Percentiles rank a stretch among this genome's conserved stretches.
Evolutionary conservation across 768 basidiomycete species (phyloP).

Genomic region (Suillus variegatus): DNA sequence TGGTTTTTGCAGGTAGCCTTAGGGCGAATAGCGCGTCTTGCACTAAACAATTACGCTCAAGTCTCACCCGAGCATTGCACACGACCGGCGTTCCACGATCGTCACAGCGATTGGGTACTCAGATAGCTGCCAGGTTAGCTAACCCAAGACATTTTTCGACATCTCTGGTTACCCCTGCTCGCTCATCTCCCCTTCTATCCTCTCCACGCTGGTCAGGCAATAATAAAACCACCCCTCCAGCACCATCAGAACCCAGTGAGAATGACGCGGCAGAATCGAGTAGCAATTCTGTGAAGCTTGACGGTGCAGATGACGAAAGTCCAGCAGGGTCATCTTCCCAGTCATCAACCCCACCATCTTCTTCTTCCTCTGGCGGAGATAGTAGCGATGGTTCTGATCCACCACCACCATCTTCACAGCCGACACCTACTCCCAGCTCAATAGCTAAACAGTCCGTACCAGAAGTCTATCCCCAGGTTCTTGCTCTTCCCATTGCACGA

Average conservation of each 20-base stretch:
- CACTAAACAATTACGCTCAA: constrained; percentile 15
- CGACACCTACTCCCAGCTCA: constrained; percentile 43
- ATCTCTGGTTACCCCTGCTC: constrained; percentile 24
- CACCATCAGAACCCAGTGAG: constrained; percentile 19
- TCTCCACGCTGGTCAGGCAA: constrained; percentile 43
- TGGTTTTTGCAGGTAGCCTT: constrained; percentile 25
- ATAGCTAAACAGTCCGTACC: constrained; percentile 89
- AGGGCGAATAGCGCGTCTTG: constrained; percentile 15
- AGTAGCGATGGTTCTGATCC: constrained; percentile 40
- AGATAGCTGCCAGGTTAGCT: constrained; percentile 12
- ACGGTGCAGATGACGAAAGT: constrained; percentile 32
- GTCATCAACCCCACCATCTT: constrained; percentile 36
- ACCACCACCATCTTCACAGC: constrained; percentile 39
- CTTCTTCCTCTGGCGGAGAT: constrained; percentile 44
- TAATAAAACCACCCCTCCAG: constrained; percentile 33
- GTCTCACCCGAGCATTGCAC: constrained; percentile 13
- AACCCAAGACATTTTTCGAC: constrained; percentile 28
- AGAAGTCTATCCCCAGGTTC: constrained; percentile 88
- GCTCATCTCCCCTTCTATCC: constrained; percentile 31
- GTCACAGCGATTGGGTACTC: constrained; percentile 6
- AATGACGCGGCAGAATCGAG: constrained; percentile 27
- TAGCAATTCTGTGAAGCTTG: constrained; percentile 19
- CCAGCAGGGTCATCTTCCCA: constrained; percentile 32
- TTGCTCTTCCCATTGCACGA: constrained; percentile 93
- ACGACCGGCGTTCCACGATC: constrained; percentile 15